Evolutionary conservation across 805 yeast species (phyloP).

Genomic region (Maudiozyma pseudohumilis): DNA sequence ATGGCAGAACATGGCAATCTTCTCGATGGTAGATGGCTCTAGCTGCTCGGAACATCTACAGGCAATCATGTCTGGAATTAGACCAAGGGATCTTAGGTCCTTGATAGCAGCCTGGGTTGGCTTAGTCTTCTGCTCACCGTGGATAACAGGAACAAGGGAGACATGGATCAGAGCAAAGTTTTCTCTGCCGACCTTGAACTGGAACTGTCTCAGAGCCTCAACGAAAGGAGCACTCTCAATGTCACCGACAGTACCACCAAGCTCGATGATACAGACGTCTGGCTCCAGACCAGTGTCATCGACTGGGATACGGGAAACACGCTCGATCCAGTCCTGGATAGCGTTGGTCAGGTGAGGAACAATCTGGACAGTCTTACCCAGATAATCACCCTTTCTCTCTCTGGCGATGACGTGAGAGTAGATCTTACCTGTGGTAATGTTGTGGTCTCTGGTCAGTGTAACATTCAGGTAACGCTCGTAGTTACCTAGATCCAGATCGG

Average conservation of each 20-base stretch:
- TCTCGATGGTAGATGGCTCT: slow-evolving; percentile 78
- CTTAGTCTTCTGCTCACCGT: slow-evolving; percentile 97
- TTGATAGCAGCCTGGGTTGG: slow-evolving; percentile 99
- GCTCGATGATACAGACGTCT: slow-evolving; percentile 91
- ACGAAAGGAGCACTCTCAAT: slow-evolving; percentile 98
- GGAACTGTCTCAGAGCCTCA: slow-evolving; percentile 97
- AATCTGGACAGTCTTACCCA: slow-evolving; percentile 98
- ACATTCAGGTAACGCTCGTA: slow-evolving; percentile 94
- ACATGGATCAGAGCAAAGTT: slow-evolving; percentile 95
- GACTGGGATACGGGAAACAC: slow-evolving; percentile 84
- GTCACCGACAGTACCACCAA: slow-evolving; percentile 99
- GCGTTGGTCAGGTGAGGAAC: slow-evolving; percentile 97
- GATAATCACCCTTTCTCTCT: slow-evolving; percentile 93
- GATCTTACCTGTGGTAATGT: slow-evolving; percentile 96
- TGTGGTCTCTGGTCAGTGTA: slow-evolving; percentile 87
- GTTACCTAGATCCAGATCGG: slow-evolving; percentile 94
- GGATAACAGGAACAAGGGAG: slow-evolving; percentile 93
- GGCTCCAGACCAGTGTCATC: slow-evolving; percentile 83
- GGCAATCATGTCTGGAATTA: slow-evolving; percentile 94
- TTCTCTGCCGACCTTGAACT: slow-evolving; percentile 89
- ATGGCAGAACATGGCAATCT: slow-evolving; percentile 98
- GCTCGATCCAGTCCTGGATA: slow-evolving; percentile 97
- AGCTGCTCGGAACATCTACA: slow-evolving; percentile 87
- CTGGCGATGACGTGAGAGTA: slow-evolving; percentile 88
- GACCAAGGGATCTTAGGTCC: slow-evolving; percentile 90